A percentile compares a stretch with the other conserved stretches of the same genome.
Conservation (phyloP, 805 yeast species). For the Brettanomyces custersianus region DNA sequence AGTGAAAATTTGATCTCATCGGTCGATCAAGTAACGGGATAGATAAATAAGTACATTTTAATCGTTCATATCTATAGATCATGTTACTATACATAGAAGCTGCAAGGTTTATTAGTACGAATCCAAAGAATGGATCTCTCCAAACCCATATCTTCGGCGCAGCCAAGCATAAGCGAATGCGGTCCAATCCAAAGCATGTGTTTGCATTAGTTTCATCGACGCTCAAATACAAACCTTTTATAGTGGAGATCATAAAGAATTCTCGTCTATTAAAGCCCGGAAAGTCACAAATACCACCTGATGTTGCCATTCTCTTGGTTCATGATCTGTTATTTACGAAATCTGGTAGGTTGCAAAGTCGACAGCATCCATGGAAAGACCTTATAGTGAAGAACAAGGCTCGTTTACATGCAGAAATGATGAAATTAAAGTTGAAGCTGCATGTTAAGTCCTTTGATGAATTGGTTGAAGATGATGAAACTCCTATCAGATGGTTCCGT, state of each 20-base stretch:
- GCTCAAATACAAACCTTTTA: slow-evolving; percentile 56
- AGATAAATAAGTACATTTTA: too few relatives aligned
- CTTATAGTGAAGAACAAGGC: slow-evolving; percentile 72
- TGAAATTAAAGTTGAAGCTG: slow-evolving; percentile 64
- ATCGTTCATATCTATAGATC: background rate
- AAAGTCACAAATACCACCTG: slow-evolving; percentile 36
- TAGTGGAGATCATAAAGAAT: slow-evolving; percentile 54
- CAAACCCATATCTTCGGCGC: slow-evolving; percentile 44
- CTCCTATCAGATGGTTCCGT: slow-evolving; percentile 78
- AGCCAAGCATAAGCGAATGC: slow-evolving; percentile 34
- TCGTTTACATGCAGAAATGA: slow-evolving; percentile 73
- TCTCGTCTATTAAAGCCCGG: slow-evolving; percentile 55
- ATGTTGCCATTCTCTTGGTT: slow-evolving; percentile 53
- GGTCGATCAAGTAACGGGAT: too few relatives aligned
- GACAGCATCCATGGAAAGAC: slow-evolving; percentile 80
- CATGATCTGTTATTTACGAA: slow-evolving; percentile 76
- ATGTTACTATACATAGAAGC: slow-evolving; percentile 36
- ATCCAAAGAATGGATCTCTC: slow-evolving; percentile 43
- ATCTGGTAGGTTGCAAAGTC: slow-evolving; percentile 78
- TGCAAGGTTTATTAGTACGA: slow-evolving; percentile 28
- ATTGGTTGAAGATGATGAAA: slow-evolving; percentile 45
- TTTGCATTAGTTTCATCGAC: slow-evolving; percentile 80
- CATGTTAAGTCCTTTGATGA: slow-evolving; percentile 51
- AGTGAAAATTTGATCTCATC: slow-evolving; percentile 1
- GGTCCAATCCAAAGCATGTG: slow-evolving; percentile 73